phyloP scores from a whole-genome alignment of 163 green algal species.

The Scenedesmus sp. region DNA sequence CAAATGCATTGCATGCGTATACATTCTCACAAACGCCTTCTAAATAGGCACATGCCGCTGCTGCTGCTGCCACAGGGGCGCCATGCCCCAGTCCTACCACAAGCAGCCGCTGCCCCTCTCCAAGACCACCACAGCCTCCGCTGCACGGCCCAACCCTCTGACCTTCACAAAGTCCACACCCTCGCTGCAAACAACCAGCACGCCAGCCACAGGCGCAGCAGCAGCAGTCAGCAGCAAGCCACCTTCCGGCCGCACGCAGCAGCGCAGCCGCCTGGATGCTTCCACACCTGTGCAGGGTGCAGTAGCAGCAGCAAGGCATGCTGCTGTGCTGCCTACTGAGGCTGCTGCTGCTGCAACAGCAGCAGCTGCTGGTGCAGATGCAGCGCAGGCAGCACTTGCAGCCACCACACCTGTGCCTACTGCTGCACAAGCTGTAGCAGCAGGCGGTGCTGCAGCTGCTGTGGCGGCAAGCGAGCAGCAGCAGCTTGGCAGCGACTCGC shows the following conservation, averaged over 20 bases:
- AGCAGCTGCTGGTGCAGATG: not conserved
- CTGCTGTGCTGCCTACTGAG: not conserved
- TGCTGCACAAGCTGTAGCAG: not conserved
- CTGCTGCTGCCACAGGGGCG: slow-evolving; percentile 13
- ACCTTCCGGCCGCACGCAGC: not conserved
- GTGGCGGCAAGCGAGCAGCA: slow-evolving; percentile 2
- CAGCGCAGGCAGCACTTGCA: not conserved
- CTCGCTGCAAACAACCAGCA: not conserved
- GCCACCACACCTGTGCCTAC: not conserved
- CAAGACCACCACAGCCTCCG: not conserved
- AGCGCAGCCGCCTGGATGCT: not conserved
- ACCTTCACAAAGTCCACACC: slow-evolving; percentile 8
- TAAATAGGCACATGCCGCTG: too few species aligned
- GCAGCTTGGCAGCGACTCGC: not conserved
- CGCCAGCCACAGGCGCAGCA: slow-evolving; percentile 33
- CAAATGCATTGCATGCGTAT: too few species aligned
- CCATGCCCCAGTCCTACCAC: slow-evolving; percentile 28
- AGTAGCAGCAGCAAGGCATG: not conserved
- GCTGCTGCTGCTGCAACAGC: slow-evolving; percentile 10
- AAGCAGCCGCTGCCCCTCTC: slow-evolving; percentile 27
- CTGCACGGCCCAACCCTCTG: not conserved
- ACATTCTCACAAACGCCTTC: too few species aligned
- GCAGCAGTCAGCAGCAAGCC: not conserved
- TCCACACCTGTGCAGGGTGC: not conserved
- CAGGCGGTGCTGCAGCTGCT: not conserved